These are phyloP conservation scores for Globisporangium paroecandrum DNA, from an alignment of 352 stramenopile species.

Conservation along the genomic window DNA sequence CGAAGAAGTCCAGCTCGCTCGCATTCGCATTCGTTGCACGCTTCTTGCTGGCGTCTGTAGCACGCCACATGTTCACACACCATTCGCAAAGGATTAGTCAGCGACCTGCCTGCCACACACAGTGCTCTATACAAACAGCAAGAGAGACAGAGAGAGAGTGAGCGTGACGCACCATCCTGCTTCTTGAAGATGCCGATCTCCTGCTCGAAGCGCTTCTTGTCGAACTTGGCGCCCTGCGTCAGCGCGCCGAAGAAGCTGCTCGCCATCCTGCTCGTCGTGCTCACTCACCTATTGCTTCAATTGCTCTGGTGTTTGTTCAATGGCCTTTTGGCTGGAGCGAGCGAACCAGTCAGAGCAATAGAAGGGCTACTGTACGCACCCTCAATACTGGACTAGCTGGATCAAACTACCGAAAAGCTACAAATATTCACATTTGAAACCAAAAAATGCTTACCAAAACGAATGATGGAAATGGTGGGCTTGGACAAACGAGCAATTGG, in stretches of 20 bases:
- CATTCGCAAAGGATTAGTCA: slow-evolving; percentile 1
- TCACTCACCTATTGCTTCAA: background rate
- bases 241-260: slow-evolving; percentile 72
- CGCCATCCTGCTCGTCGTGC: slow-evolving; percentile 33
- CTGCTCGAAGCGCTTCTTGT: slow-evolving; percentile 47
- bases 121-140: background rate
- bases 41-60: slow-evolving; percentile 19
- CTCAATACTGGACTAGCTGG: slow-evolving; percentile 4
- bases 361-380: background rate
- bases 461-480: background rate
- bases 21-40: slow-evolving; percentile 21
- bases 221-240: slow-evolving; percentile 67
- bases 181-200: slow-evolving; percentile 67
- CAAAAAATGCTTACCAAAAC: background rate
- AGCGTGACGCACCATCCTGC: slow-evolving; percentile 21
- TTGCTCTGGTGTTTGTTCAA: background rate
- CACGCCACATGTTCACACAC: slow-evolving; percentile 9
- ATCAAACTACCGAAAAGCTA: background rate
- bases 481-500: background rate
- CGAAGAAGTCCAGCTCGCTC: slow-evolving; percentile 79
- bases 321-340: slow-evolving; percentile 4
- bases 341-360: slow-evolving; percentile 7
- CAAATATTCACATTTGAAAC: background rate
- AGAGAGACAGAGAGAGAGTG: background rate
- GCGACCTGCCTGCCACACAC: background rate